A percentile compares a stretch with the other conserved stretches of the same genome.
phyloP scores from a whole-genome alignment of 2,329 filamentous ascomycete species.

The Myriangium duriaei region DNA sequence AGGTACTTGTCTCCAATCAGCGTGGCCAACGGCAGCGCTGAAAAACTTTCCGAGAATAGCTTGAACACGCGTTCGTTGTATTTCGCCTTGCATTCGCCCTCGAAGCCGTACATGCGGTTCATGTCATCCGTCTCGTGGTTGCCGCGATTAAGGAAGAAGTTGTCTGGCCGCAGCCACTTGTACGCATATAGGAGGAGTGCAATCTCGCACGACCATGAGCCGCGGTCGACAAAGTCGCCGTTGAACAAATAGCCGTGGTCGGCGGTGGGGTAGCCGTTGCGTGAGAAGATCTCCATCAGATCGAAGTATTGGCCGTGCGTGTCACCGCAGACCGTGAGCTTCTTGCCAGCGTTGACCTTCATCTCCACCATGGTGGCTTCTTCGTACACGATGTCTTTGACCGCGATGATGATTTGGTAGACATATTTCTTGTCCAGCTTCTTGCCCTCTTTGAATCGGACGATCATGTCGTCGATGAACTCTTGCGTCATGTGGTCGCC shows the following conservation, averaged over 20 bases:
- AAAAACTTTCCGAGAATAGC: conserved; percentile 96
- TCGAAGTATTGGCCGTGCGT: conserved; percentile 98
- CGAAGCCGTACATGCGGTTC: conserved; percentile 97
- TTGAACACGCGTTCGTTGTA: conserved; percentile 96
- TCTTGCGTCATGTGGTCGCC: conserved; percentile 83
- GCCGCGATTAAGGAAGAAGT: conserved; percentile 90
- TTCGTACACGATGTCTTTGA: conserved; percentile 78
- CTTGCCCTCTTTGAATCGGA: conserved; percentile 92
- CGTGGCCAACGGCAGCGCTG: conserved; percentile 80
- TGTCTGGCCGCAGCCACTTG: conserved; percentile 77
- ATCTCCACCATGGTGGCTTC: conserved; percentile 97
- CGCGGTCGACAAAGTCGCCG: conserved; percentile 94
- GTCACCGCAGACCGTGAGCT: conserved; percentile 90
- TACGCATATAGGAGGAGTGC: conserved; percentile 87
- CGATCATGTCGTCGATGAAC: conserved; percentile 94
- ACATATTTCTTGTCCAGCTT: conserved; percentile 93
- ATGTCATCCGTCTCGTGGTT: conserved; percentile 99
- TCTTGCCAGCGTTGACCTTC: conserved; percentile 61
- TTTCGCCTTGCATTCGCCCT: conserved; percentile 96
- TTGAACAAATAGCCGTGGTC: conserved; percentile 96
- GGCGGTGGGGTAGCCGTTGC: conserved; percentile 74
- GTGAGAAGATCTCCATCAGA: conserved; percentile 85
- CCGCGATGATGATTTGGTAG: conserved; percentile 86
- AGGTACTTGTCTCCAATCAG: conserved; percentile 84
- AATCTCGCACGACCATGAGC: conserved; percentile 97